Base-by-base conservation (phyloP, 129 eudicot genomes). In the Logfia minima region DNA sequence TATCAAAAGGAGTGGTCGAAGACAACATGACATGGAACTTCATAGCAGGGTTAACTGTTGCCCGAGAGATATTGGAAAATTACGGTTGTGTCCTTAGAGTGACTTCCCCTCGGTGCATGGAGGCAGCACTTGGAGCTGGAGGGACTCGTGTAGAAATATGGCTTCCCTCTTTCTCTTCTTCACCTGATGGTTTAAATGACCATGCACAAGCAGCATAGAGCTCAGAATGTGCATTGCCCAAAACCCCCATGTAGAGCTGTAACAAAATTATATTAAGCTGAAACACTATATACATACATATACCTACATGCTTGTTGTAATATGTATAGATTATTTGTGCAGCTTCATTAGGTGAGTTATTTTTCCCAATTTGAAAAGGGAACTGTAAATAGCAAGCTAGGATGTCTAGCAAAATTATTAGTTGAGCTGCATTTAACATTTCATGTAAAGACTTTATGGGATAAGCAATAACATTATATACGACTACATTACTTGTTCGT, bases 21-120 rank as follows among this genome's bases (percentile, higher is more conserved):
- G 99, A 91, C 84, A 94, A 94, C 81, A 87, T 87, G 96, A 85
- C 99, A 4, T 94, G 99, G 99, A 94, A 94, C 86, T 94, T 94
- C 72, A 79, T 94, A 14, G 99, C 97, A 4, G 97, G 99, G 48
- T 68, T 91, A 67, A 88, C 96, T 21, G 97, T 94, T 68, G 96
- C 97, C 71, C 88, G 92, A 55, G 99, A 94, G 85, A 89, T 94
- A 77, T 81, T 94, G 61, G 99, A 94, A 73, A 94, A 70, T 80
- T 94, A 91, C 43, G 96, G 99, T 14, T 89, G 97, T 71, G 96
- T 91, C 24, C 86, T 94, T 34, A 94, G 97, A 77, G 97, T 94
- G 51, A 87, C 88, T 71, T 94, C 99, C 69, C 99, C 99, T 28
- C 87, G 96, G 71, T 71, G 61, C 63, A 72, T 82, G 21, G 92